Evolutionary conservation across 75 land plant species (phyloP).

Genomic region (Ceratopteris richardii): DNA sequence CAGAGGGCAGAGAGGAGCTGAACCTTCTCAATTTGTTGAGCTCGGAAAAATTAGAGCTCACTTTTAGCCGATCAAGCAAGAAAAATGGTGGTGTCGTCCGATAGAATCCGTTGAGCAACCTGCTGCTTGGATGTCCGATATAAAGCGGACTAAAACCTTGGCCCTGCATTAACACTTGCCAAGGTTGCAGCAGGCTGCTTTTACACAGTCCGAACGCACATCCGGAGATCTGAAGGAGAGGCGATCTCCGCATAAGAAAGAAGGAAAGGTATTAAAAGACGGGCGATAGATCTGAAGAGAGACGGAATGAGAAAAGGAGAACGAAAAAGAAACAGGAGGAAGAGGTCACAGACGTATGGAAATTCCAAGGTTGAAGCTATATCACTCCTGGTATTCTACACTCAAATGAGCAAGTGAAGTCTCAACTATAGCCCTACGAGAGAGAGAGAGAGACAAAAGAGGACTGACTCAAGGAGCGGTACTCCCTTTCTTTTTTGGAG

Average conservation of each 20-base stretch:
- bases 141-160: slow-evolving; percentile 8
- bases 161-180: slow-evolving; percentile 13
- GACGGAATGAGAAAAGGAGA: not conserved
- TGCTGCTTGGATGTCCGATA: not conserved
- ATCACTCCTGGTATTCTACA: slow-evolving; percentile 1
- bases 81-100: too few species aligned
- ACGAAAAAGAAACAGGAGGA: too few species aligned
- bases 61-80: too few species aligned
- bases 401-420: not conserved
- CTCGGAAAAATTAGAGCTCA: too few species aligned
- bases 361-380: too few species aligned
- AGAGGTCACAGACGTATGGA: too few species aligned
- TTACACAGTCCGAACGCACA: slow-evolving; percentile 9
- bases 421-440: not conserved
- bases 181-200: not conserved
- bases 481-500: too few species aligned
- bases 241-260: not conserved
- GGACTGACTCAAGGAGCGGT: not conserved
- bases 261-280: not conserved
- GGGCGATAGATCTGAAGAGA: slow-evolving; percentile 1
- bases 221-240: slow-evolving; percentile 9
- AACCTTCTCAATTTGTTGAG: too few species aligned
- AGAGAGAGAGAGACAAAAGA: slow-evolving; percentile 11
- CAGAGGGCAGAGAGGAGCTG: too few species aligned
- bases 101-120: too few species aligned